phyloP scores from a whole-genome alignment of 2,329 filamentous ascomycete species.

The Penicillium occitanis region DNA sequence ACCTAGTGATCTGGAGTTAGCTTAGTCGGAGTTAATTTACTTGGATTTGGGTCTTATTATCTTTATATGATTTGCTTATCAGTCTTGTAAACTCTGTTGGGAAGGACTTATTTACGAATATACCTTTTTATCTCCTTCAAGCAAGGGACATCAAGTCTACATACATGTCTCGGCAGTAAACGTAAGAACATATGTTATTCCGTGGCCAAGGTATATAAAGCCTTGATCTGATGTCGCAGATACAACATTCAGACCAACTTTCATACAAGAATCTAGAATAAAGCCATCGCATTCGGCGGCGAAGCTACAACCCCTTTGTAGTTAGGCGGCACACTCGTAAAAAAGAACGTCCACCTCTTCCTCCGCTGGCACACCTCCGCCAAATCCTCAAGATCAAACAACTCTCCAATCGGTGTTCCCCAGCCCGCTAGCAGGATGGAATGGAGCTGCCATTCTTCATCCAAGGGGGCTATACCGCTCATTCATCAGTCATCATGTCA shows the following conservation, averaged over 20 bases:
- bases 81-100: not conserved
- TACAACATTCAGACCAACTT: not conserved
- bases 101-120: not conserved
- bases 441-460: not conserved
- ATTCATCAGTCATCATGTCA: too few relatives aligned
- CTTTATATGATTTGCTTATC: not conserved
- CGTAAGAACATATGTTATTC: not conserved
- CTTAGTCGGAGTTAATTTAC: not conserved
- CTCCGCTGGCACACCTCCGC: not conserved
- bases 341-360: not conserved
- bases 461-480: not conserved
- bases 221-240: not conserved
- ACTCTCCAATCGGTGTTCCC: not conserved
- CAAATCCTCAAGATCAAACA: not conserved
- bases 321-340: not conserved
- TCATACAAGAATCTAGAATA: not conserved
- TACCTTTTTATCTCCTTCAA: not conserved
- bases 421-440: not conserved
- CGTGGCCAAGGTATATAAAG: not conserved
- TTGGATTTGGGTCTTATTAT: not conserved
- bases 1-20: not conserved
- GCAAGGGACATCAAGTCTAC: not conserved
- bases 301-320: not conserved
- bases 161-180: not conserved
- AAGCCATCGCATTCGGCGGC: not conserved